These are phyloP conservation scores for Eimeria acervulina DNA, from an alignment of 169 alveolate species.

Conservation along the genomic window DNA sequence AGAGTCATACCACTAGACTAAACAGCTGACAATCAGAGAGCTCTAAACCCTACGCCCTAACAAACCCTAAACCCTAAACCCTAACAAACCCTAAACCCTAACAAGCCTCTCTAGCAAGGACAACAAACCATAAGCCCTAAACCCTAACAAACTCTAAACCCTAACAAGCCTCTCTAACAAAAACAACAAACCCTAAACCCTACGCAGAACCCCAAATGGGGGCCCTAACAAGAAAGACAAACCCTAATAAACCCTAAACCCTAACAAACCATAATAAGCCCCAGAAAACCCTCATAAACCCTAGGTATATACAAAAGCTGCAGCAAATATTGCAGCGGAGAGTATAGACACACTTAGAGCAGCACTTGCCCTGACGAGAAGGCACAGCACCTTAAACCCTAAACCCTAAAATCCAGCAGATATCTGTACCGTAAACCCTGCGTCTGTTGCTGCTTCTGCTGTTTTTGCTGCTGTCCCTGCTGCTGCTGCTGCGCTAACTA, in stretches of 20 bases:
- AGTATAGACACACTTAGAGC: no score
- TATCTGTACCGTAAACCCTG: no score
- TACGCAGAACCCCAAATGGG: no score
- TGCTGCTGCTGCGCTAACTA: not conserved
- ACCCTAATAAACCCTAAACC: slow-evolving; percentile 4
- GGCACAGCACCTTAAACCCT: not conserved
- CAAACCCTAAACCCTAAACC: not conserved
- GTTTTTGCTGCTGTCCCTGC: not conserved
- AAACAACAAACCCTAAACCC: no score
- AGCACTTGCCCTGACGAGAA: not conserved
- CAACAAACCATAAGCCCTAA: no score
- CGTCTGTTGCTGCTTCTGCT: no score
- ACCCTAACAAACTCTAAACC: not conserved
- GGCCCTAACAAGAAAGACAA: not conserved
- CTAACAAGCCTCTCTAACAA: no score
- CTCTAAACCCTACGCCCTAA: not conserved
- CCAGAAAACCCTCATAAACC: not conserved
- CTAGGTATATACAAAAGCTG: not conserved
- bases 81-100: not conserved
- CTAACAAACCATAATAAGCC: not conserved
- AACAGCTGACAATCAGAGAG: not conserved
- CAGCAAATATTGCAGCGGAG: no score
- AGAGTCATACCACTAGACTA: not conserved
- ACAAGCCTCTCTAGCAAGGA: no score
- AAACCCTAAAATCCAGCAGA: not conserved